Base-by-base conservation (phyloP, 495 filamentous ascomycete genomes). In the Penicillium salamii region DNA sequence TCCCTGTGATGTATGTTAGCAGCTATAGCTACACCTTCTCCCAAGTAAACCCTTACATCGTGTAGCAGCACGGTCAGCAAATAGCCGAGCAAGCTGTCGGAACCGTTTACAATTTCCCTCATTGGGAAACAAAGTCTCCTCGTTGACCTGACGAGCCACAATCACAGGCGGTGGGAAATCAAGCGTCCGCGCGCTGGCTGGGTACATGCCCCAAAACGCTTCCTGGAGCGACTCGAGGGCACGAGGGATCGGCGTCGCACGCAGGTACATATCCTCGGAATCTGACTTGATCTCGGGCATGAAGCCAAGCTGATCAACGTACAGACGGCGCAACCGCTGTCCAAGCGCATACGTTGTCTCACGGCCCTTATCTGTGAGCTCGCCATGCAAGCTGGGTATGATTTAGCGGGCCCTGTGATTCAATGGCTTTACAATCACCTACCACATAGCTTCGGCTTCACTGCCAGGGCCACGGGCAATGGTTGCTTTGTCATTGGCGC, bases 81-180 rank as follows among this genome's bases (percentile, higher is more conserved):
- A 98, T 0, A 86, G 85, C 18, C 84, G 70, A 1, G 83, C 79
- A 7, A 98, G 78, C 42, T 92, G 88, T 20, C 82, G 81, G 63
- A 96, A 93, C 9, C 93, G 80, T 31, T 85, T 80, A 66, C 93
- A 98, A 64, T 84, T 88, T 41, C 77, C 71, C 46, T 95, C 90
- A 62, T 97, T 98, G 0, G 93, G 93, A 64, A 87, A 96, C 0
- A 98, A 72, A 0, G 92, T 97, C 70, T 98, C 93, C 46, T 97
- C 91, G 1, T 78, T 76, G 0, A 84, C 78, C 5, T 82, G 76
- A 9, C 90, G 76, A 0, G 79, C 84, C 9, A 95, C 68, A 58
- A 96, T 90, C 8, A 88, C 87, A 0, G 88, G 86, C 1, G 83
- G 72, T 2, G 82, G 83, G 59, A 91, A 85, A 29, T 74, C 70